phyloP scores from a whole-genome alignment of 768 basidiomycete genomes.

The Lenzites betulinus region DNA sequence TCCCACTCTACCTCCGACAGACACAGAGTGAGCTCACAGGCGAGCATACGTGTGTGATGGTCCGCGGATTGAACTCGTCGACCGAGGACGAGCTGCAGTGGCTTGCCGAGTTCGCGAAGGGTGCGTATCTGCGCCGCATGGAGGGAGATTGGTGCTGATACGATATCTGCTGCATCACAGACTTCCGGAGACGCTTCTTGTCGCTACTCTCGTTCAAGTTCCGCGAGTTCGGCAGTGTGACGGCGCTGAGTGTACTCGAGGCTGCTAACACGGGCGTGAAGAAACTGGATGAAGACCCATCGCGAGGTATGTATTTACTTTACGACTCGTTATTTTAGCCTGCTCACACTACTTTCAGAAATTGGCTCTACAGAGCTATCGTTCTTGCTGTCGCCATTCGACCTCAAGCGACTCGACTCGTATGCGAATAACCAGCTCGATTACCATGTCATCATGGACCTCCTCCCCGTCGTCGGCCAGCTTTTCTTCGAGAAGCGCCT shows the following conservation, averaged over 20 bases:
- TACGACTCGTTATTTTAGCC: background rate
- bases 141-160: background rate
- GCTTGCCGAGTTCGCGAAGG: conserved; percentile 87
- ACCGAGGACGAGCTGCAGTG: conserved; percentile 68
- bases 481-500: conserved; percentile 83
- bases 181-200: conserved; percentile 91
- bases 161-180: conserved; percentile 41
- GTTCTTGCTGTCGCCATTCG: conserved; percentile 81
- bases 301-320: conserved; percentile 36
- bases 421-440: conserved; percentile 97
- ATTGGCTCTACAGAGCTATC: conserved; percentile 54
- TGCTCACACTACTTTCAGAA: conserved; percentile 38
- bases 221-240: conserved; percentile 88
- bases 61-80: conserved; percentile 77
- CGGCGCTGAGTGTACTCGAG: conserved; percentile 85
- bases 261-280: conserved; percentile 70
- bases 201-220: conserved; percentile 92
- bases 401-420: conserved; percentile 92
- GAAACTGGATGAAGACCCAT: conserved; percentile 41
- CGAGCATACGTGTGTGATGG: conserved; percentile 96
- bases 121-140: conserved; percentile 38
- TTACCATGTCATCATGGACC: conserved; percentile 93
- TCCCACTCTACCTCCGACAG: conserved; percentile 91
- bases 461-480: conserved; percentile 79
- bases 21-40: conserved; percentile 94